phyloP scores from a whole-genome alignment of 192 early-diverging fungal species.

The Gryganskiella cystojenkinii region DNA sequence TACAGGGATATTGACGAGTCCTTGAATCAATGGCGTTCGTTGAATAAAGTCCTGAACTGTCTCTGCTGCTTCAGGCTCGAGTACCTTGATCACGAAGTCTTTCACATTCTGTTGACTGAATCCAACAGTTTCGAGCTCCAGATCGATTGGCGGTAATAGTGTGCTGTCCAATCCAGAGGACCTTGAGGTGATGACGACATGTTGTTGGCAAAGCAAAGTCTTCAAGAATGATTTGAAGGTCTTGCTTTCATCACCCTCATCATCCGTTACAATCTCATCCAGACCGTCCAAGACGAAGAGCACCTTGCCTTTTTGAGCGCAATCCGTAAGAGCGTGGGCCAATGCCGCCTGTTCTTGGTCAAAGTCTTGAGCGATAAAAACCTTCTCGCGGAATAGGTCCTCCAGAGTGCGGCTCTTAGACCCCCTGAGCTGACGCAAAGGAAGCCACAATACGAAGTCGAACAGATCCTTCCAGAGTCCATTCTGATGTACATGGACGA shows the following conservation, averaged over 20 bases:
- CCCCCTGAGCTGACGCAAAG: conserved; percentile 16
- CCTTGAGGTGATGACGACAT: conserved; percentile 10
- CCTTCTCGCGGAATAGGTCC: conserved; percentile 3
- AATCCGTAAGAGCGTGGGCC: not conserved
- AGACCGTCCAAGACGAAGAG: conserved; percentile 29
- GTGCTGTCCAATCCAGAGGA: conserved; percentile 1
- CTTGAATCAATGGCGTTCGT: conserved; percentile 14
- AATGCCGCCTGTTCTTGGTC: not conserved
- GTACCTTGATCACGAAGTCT: not conserved
- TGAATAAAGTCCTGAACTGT: conserved; percentile 20
- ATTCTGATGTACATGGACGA: conserved; percentile 8
- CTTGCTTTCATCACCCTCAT: not conserved
- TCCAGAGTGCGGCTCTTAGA: not conserved
- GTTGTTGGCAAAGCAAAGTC: not conserved
- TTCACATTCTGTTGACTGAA: conserved; percentile 16
- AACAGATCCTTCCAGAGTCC: conserved; percentile 15
- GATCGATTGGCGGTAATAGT: not conserved
- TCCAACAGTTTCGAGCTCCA: conserved; percentile 17
- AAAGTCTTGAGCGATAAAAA: not conserved
- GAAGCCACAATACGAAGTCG: conserved; percentile 20
- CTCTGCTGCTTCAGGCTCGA: not conserved
- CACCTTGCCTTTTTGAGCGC: not conserved
- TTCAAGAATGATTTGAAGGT: not conserved
- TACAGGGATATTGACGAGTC: conserved; percentile 20
- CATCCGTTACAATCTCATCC: conserved; percentile 13